phyloP scores from a whole-genome alignment of 495 filamentous ascomycete species.

The Schizothecium vesticola region DNA sequence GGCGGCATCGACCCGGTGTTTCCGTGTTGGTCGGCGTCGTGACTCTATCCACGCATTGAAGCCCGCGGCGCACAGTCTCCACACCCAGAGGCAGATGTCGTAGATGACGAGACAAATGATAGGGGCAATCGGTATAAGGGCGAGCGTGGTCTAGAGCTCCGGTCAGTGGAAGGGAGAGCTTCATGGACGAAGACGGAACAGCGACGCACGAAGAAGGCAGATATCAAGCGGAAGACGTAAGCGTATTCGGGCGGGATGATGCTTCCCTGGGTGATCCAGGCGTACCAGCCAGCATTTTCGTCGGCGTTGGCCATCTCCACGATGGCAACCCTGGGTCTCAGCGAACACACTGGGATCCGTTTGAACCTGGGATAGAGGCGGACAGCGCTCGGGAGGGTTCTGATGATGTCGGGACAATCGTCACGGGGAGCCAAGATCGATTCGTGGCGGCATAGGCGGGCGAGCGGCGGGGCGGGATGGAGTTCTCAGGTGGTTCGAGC shows the following conservation, averaged over 20 bases:
- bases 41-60: neutral
- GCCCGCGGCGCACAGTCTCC: slow-evolving; percentile 28
- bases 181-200: neutral
- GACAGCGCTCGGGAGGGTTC: neutral
- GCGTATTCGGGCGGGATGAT: slow-evolving; percentile 19
- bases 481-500: neutral
- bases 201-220: slow-evolving; percentile 24
- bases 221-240: slow-evolving; percentile 18
- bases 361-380: neutral
- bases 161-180: neutral
- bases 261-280: slow-evolving; percentile 20
- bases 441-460: neutral
- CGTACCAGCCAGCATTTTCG: slow-evolving; percentile 9
- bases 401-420: neutral
- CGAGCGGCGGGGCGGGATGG: neutral
- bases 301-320: neutral
- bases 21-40: neutral
- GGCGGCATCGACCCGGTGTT: neutral
- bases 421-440: neutral
- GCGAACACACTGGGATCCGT: neutral
- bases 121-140: slow-evolving; percentile 22
- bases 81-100: slow-evolving; percentile 43
- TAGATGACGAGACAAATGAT: slow-evolving; percentile 34
- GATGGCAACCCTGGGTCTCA: neutral
- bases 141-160: slow-evolving; percentile 22